Conservation (phyloP, 2,329 filamentous ascomycete species). For the Macrophomina phaseolina region DNA sequence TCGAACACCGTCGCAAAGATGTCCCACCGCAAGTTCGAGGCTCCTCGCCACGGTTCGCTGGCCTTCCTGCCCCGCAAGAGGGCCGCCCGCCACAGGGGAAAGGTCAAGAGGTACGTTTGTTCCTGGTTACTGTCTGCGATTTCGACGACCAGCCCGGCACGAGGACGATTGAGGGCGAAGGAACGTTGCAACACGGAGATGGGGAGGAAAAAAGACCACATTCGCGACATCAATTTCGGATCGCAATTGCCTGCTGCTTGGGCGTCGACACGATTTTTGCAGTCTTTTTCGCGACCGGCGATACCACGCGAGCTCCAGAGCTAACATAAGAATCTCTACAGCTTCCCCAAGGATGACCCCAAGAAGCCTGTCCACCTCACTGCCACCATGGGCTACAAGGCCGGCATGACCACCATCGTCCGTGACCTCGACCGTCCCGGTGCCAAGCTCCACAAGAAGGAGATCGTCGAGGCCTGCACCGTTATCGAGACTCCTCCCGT, state of each 20-base stretch:
- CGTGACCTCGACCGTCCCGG: constrained; percentile 98
- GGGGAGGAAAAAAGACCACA: neutral
- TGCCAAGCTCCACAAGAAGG: constrained; percentile 96
- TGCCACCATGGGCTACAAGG: constrained; percentile 99
- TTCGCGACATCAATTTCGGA: neutral
- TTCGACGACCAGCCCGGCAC: constrained; percentile 19
- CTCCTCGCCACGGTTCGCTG: constrained; percentile 87
- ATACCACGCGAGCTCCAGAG: neutral
- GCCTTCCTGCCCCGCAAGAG: constrained; percentile 73
- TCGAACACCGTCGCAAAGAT: constrained; percentile 37
- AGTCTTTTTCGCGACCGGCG: neutral
- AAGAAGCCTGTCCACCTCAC: constrained; percentile 99
- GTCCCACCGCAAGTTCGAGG: constrained; percentile 76
- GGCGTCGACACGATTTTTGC: constrained; percentile 3
- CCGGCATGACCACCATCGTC: constrained; percentile 99
- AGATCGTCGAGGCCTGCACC: constrained; percentile 51
- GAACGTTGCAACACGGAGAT: neutral
- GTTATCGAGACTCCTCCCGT: constrained; percentile 62
- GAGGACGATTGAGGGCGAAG: neutral
- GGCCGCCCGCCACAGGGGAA: constrained; percentile 90
- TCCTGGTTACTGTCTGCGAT: constrained; percentile 20
- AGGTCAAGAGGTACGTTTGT: constrained; percentile 90
- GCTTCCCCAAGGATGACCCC: constrained; percentile 99
- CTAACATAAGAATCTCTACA: constrained; percentile 46
- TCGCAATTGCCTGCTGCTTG: constrained; percentile 1